Base-by-base conservation (phyloP, 306 rosid genomes). In the Cicer arietinum region DNA sequence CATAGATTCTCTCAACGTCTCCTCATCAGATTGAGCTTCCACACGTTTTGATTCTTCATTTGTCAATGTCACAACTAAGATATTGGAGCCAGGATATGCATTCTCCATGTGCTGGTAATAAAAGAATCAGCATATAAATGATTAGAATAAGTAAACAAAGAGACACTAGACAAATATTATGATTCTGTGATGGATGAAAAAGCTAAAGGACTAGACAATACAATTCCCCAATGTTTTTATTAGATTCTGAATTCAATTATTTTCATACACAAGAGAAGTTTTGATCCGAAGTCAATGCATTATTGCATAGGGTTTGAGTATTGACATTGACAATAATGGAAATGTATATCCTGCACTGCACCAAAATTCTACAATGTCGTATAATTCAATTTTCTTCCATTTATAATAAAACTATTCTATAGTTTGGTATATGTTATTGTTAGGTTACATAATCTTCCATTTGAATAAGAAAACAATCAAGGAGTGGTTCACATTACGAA, bases 11-110 rank as follows among this genome's bases (percentile, higher is more conserved):
- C 80, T 78, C 90, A 87, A 30, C 16, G 98, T 94, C 66, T 87
- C 95, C 39, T 77, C 64, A 59, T 94, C 93, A 35, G 87, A 47
- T 67, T 94, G 98, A 79, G 91, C 93, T 80, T 94, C 98, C 37
- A 94, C 94, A 16, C 98, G 96, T 88, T 94, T 94, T 7, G 98
- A 94, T 83, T 94, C 97, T 44, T 67, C 97, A 78, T 94, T 94
- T 0, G 98, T 94, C 88, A 91, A 74, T n/a, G 98, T 94, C 82
- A 94, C 97, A 4, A 94, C 98, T 73, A 94, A 79, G 74, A 94
- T 87, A 77, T 91, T 92, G 81, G 98, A 94, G 63, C 96, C 97
- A 69, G 98, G 96, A 79, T 86, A 91, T 52, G 98, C 98, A 63
- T 87, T 89, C 66, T 94, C 98, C 98, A 94, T 94, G 92, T 91